Base-by-base conservation (phyloP, 495 filamentous ascomycete genomes). In the Penicilliopsis zonata region DNA sequence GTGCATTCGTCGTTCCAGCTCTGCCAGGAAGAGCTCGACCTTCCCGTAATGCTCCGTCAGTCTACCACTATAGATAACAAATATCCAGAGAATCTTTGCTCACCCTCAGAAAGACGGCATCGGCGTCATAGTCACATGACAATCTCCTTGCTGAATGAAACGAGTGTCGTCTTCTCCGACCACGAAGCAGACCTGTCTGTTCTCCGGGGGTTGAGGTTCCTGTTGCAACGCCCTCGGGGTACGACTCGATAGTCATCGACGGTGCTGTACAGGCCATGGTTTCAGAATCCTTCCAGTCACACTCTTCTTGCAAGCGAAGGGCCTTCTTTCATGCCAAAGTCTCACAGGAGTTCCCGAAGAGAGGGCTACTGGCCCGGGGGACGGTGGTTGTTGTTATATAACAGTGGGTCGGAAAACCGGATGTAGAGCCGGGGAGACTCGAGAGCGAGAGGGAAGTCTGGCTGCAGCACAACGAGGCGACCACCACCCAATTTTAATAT, bases 1-100 rank as follows among this genome's bases (percentile, higher is more conserved):
- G 45, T 87, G 86, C 15, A 96, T 59, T 28, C 86, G 73, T 44
- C 78, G 69, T 53, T 92, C 85, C 28, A 99, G 65, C 48, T 95
- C 84, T 15, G 78, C 71, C 14, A 99, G 69, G 57, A 96, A 94
- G 14, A 86, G 67, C 55, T 96, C 88, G 33, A 93, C 80, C 80
- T 86, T n/a, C n/a, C n/a, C 39, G 9, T 15, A 14, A 23, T 24
- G 29, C 27, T n/a, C 4, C n/a, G 25, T 27, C 10, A 12, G 25
- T 27, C 25, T 5, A 13, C 5, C 10, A 27, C 4, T 12, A 10
- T 15, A 31, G 28, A 18, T 19, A 15, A 33, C 26, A 12, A 46
- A 38, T 15, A 14, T n/a, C 13, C 18, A 27, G 26, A 21, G 5
- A 6, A 12, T 22, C 30, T 26, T 5, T 10, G 40, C 51, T 41